These are phyloP conservation scores for Polytrichum formosum DNA, from an alignment of 225 moss, liverwort and hornwort genomes.

Conservation along the genomic window DNA sequence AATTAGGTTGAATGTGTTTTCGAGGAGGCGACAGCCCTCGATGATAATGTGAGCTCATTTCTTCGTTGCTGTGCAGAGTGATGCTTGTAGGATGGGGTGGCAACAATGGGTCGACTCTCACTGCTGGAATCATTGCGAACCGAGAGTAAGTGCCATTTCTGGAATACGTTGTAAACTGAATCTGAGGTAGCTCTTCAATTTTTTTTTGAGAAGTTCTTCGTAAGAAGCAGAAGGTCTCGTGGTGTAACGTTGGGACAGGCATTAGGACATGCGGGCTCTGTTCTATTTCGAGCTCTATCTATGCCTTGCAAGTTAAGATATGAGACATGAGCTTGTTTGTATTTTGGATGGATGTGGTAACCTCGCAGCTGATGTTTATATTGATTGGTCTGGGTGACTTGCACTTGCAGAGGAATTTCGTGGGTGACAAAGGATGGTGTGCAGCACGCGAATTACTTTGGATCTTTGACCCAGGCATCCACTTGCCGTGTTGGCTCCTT, in stretches of 20 bases:
- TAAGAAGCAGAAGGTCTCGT: no score
- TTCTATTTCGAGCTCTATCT: no score
- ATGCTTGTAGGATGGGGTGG: constrained; percentile 99
- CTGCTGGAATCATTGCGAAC: constrained; percentile 86
- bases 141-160: constrained; percentile 55
- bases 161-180: no score
- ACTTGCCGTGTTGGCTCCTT: constrained; percentile 92
- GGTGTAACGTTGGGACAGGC: no score
- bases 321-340: no score
- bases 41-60: no score
- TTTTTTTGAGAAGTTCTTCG: background rate
- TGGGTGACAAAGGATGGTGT: constrained; percentile 99
- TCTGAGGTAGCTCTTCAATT: no score
- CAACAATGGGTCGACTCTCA: constrained; percentile 93
- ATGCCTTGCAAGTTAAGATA: no score
- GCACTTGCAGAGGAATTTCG: constrained; percentile 72
- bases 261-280: no score
- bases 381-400: background rate
- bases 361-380: background rate
- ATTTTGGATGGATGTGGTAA: no score
- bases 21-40: no score
- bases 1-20: no score
- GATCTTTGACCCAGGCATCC: constrained; percentile 89
- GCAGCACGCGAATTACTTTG: constrained; percentile 88
- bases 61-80: constrained; percentile 46